Base-by-base conservation (phyloP, 768 basidiomycete species). In the Serendipita sp. region DNA sequence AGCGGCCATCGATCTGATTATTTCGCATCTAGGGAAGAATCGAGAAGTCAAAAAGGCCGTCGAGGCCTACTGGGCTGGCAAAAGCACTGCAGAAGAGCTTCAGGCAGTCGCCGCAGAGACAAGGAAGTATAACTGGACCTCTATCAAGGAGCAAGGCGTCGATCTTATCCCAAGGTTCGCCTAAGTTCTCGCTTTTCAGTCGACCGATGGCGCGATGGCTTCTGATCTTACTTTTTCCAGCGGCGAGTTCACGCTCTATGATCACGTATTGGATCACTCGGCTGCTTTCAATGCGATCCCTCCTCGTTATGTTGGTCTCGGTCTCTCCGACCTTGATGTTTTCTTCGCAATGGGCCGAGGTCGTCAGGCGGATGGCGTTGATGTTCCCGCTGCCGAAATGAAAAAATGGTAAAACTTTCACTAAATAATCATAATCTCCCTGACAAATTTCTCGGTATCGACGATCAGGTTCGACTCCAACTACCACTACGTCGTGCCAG, bases 271-370 rank as follows among this genome's bases (percentile, higher is more conserved):
- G 71, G 95, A 98, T 78, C 92, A 95, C 78, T 92, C 92, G 68
- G 84, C 87, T 67, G 86, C 89, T 51, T 95, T 99, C 83, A 96
- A 97, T 75, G 92, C 88, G 72, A 89, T 99, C 75, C 95, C 95
- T 70, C 85, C 89, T 77, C 90, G 94, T 70, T 99, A 98, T 76
- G 78, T 83, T 66, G 86, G 88, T 63, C 87, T 90, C 69, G 85
- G 86, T 65, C 78, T 99, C 63, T 90, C 91, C 34, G 80, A 84
- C 68, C 85, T 98, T 69, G 95, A 99, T 77, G 86, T 93, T 73
- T 96, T 90, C 78, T 98, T 99, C 71, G 96, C 96, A 71, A 94
- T 98, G 89, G 96, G 95, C 64, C 95, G 96, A 77, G 96, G 96
- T 65, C 91, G 95, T 69, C 96, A 99, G 77, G 81, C 88, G 46